Evolutionary conservation across 2,329 filamentous ascomycete genomes (phyloP), one percentile per base, ranked within the genome.

Genomic region (Cordyceps militaris): DNA sequence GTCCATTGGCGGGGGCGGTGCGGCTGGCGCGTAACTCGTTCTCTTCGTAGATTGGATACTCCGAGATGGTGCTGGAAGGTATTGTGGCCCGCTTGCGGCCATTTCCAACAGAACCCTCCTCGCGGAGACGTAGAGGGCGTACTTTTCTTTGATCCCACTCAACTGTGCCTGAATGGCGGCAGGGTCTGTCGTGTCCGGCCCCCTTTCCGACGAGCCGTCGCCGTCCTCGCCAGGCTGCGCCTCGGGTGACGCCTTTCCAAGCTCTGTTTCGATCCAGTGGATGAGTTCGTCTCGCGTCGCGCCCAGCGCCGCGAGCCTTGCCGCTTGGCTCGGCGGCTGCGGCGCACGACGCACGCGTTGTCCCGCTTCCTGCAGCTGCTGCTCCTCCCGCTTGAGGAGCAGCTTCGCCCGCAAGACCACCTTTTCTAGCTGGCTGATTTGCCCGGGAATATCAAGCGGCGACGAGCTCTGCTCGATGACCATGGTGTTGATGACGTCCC

Each of bases 181-280:
- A 36, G 66, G 67, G 30, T 69, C 63, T 8, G 62, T 46, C 28
- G 59, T 55, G 7, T 66, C 70, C 14, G 82, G 67, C 65, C 7
- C 72, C 70, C 44, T 71, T 8, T 59, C 59, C 11, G 65, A 60
- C 40, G 66, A 66, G 32, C 67, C 62, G 5, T 63, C 48, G 40
- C 61, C 56, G 16, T 63, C 63, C 32, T 65, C 58, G 60, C n/a
- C 56, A 53, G 63, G 61, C 13, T 66, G 65, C 4, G 62, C 61
- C 6, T 67, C 66, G 4, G 64, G 61, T 0, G 76, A 74, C 1
- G 82, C 81, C 56, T 80, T 81, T 53, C 76, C 72, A 23, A 87
- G 70, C 66, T 87, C 85, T 5, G 71, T 73, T 67, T 87, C 84
- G 58, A 87, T 85, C 84, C 84, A 87, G 58, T 70, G 74, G 59